phyloP scores from a whole-genome alignment of 2,329 filamentous ascomycete genomes.

The Diaporthe vexans region DNA sequence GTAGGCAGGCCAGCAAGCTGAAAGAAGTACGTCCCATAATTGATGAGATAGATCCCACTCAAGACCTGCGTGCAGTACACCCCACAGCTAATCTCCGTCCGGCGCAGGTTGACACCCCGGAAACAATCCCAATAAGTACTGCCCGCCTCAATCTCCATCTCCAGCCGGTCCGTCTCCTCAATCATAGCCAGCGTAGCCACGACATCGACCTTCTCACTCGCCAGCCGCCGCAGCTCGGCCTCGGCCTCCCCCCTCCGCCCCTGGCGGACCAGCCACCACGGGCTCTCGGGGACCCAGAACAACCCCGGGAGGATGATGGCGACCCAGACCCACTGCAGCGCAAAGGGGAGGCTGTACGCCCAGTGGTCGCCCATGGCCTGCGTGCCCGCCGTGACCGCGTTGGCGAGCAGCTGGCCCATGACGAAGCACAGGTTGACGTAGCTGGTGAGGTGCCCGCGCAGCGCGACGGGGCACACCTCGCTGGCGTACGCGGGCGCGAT shows the following conservation, averaged over 20 bases:
- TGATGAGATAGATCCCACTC: conserved; percentile 74
- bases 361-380: conserved; percentile 57
- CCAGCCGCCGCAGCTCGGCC: conserved; percentile 57
- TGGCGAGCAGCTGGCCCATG: conserved; percentile 70
- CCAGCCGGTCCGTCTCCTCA: conserved; percentile 69
- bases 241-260: conserved; percentile 58
- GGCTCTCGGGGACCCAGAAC: conserved; percentile 63
- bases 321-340: conserved; percentile 66
- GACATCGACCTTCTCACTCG: conserved; percentile 61
- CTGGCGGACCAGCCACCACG: conserved; percentile 64
- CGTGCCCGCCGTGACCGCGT: conserved; percentile 60
- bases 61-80: conserved; percentile 77
- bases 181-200: conserved; percentile 68
- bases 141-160: conserved; percentile 63
- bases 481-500: conserved; percentile 72
- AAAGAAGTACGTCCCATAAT: conserved; percentile 75
- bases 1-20: conserved; percentile 67
- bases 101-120: conserved; percentile 61
- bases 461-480: conserved; percentile 71
- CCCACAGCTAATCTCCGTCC: conserved; percentile 70
- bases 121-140: conserved; percentile 67
- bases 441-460: conserved; percentile 70
- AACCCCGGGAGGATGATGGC: conserved; percentile 59
- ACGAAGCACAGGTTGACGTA: conserved; percentile 75
- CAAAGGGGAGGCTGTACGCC: conserved; percentile 65